A percentile compares a stretch with the other conserved stretches of the same genome.
Conservation (phyloP, 371 early-diverging fungal genomes). For the Mucor sp. region DNA sequence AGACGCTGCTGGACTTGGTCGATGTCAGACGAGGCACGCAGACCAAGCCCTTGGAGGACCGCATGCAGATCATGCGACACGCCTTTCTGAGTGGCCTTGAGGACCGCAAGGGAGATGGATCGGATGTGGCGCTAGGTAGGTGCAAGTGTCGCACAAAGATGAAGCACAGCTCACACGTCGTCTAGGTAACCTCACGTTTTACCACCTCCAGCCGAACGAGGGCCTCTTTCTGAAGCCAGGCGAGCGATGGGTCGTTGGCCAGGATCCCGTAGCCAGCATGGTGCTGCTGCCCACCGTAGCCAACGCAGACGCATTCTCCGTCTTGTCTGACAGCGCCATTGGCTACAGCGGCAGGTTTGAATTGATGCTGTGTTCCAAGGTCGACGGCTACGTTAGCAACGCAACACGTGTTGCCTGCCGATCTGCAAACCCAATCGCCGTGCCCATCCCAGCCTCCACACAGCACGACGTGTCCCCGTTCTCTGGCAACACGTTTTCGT, state of each 20-base stretch:
- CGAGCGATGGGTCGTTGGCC: conserved; percentile 23
- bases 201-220: conserved; percentile 14
- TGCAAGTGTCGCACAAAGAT: background rate
- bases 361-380: conserved; percentile 46
- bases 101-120: conserved; percentile 38
- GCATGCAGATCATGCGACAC: conserved; percentile 68
- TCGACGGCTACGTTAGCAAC: conserved; percentile 1
- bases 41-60: conserved; percentile 61
- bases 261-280: conserved; percentile 12
- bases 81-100: conserved; percentile 66
- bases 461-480: conserved; percentile 30
- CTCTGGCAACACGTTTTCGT: conserved; percentile 46
- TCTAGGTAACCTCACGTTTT: conserved; percentile 30
- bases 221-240: conserved; percentile 25
- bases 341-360: conserved; percentile 40
- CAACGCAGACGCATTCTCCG: conserved; percentile 45
- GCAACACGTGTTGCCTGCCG: conserved; percentile 29
- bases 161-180: background rate
- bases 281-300: conserved; percentile 38
- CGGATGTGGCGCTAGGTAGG: conserved; percentile 38
- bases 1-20: conserved; percentile 63
- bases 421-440: conserved; percentile 26
- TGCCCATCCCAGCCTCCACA: conserved; percentile 54
- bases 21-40: conserved; percentile 70
- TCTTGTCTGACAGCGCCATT: conserved; percentile 48